Percentiles rank a stretch among this genome's conserved stretches.
These are phyloP conservation scores for Leccinum subgranulosum DNA, from an alignment of 768 basidiomycete genomes.

Conservation along the genomic window DNA sequence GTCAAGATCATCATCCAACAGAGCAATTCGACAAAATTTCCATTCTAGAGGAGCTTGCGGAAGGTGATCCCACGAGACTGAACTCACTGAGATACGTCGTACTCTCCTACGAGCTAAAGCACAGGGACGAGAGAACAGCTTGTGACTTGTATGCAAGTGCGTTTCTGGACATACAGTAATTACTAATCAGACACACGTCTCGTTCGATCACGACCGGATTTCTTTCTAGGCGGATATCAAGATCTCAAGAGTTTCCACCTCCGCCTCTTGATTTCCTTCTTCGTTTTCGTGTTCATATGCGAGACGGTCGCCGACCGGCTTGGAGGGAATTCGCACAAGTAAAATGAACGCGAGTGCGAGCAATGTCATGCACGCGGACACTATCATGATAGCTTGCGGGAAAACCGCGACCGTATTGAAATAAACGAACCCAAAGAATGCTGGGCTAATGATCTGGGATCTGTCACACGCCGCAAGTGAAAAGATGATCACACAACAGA, in stretches of 20 bases:
- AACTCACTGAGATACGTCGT: slow-evolving; percentile 84
- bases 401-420: slow-evolving; percentile 65
- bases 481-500: not conserved
- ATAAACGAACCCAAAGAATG: slow-evolving; percentile 70
- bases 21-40: slow-evolving; percentile 70
- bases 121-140: no score
- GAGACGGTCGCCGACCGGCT: not conserved
- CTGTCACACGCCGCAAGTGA: slow-evolving; percentile 31
- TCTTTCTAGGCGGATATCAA: slow-evolving; percentile 56
- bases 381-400: slow-evolving; percentile 67
- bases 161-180: slow-evolving; percentile 47
- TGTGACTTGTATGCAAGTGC: slow-evolving; percentile 75
- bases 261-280: not conserved
- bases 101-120: slow-evolving; percentile 82
- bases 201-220: not conserved
- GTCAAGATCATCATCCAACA: slow-evolving; percentile 83
- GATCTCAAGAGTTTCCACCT: not conserved
- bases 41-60: slow-evolving; percentile 73
- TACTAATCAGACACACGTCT: not conserved
- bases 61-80: slow-evolving; percentile 51
- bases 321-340: slow-evolving; percentile 43
- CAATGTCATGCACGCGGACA: slow-evolving; percentile 40
- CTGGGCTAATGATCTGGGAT: slow-evolving; percentile 66
- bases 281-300: not conserved
- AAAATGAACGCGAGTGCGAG: slow-evolving; percentile 44